Evolutionary conservation across 345 rosid species (phyloP), one percentile per base, ranked within the genome.

Genomic region (Acer campestre): DNA sequence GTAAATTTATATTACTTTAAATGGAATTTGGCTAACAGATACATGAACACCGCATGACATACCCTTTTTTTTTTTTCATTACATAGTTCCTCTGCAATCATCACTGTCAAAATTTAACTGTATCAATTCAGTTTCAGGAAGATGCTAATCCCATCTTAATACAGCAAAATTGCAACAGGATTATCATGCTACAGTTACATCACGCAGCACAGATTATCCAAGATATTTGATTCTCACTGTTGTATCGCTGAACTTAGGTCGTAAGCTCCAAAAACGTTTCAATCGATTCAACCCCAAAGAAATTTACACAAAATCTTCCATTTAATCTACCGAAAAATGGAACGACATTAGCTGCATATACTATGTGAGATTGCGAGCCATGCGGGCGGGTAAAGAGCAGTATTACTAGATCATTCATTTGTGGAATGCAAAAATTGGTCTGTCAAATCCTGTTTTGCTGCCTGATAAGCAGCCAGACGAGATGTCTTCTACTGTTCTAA

Each of bases 401-500:
- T 23, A 29, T 10, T 16, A 9, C 59, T 13, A 38, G 42, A 8
- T 11, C 10, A 38, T 10, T 88, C 86, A 95, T 85, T 93, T 95
- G 76, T 83, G 84, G 81, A 91, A 95, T 17, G 85, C 93, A 78
- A 95, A 89, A 73, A 95, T 82, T 18, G 94, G 95, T 77, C 98
- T 88, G 65, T 92, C 79, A 67, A 95, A 95, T 71, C 98, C 99
- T 35, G 84, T 73, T 84, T 79, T 93, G 77, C 88, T 80, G 51
- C 92, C 94, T 0, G 94, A 84, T 80, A 93, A 82, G 76, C 85
- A 48, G 35, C 82, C 53, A 31, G 95, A 82, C 74, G 97, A 87
- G 29, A 95, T 61, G 76, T 91, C 97, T 84, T 92, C 97, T 3
- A 90, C 98, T 22, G 75, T 85, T 81, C 95, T 90, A 78, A 95